Evolutionary conservation across 164 flowering plant species (phyloP).

Genomic region (Taxillus chinensis): DNA sequence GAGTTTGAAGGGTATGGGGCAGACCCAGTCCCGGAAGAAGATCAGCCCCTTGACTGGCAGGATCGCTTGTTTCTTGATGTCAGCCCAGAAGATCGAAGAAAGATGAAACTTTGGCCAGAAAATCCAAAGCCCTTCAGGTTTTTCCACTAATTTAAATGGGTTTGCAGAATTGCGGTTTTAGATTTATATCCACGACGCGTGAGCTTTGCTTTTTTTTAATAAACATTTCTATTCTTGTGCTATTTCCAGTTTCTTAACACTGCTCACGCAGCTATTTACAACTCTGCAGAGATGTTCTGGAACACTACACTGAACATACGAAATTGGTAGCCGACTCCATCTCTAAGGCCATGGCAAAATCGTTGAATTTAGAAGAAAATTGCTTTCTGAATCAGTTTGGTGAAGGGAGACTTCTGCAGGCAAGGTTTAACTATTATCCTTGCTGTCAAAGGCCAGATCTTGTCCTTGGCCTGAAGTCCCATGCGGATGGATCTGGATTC

Average conservation of each 20-base stretch:
- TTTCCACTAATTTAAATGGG: too few relatives aligned
- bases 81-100: conserved; percentile 21
- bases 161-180: too few relatives aligned
- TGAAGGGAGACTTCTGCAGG: conserved; percentile 6
- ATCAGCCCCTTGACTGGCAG: conserved; percentile 31
- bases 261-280: background rate
- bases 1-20: conserved; percentile 35
- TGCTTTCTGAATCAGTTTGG: conserved; percentile 29
- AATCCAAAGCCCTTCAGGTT: conserved; percentile 26
- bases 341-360: conserved; percentile 25
- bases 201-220: too few relatives aligned
- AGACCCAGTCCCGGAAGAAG: conserved; percentile 22
- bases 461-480: conserved; percentile 35
- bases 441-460: conserved; percentile 26
- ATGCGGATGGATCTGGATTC: conserved; percentile 29
- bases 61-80: conserved; percentile 23
- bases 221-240: too few relatives aligned
- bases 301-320: conserved; percentile 19
- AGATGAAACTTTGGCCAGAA: conserved; percentile 28
- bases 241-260: too few relatives aligned
- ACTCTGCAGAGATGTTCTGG: conserved; percentile 16
- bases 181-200: too few relatives aligned
- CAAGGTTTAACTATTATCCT: conserved; percentile 28
- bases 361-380: conserved; percentile 17
- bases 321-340: conserved; percentile 11